phyloP scores from a whole-genome alignment of 169 alveolate genomes.

The Plasmodium adleri region DNA sequence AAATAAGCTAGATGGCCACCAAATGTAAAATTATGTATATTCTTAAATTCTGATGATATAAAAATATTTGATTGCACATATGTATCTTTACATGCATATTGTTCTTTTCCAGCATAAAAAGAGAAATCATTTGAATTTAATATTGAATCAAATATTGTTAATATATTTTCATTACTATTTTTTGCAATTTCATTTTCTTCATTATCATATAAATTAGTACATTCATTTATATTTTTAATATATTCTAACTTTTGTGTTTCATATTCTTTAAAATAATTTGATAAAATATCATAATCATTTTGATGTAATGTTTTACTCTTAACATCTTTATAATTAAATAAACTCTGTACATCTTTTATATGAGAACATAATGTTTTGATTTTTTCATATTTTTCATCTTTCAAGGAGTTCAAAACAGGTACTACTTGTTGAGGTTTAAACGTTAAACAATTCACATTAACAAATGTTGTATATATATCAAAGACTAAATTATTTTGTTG shows the following conservation, averaged over 20 bases:
- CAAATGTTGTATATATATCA: conserved; percentile 73
- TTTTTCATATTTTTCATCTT: conserved; percentile 35
- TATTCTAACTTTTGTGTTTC: neutral
- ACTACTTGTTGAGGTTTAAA: conserved; percentile 59
- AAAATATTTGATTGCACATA: conserved; percentile 42
- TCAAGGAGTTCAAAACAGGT: conserved; percentile 6
- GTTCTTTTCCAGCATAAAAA: conserved; percentile 30
- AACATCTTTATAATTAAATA: conserved; percentile 66
- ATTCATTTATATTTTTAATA: conserved; percentile 16
- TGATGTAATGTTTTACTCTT: conserved; percentile 21
- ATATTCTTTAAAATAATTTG: conserved; percentile 37
- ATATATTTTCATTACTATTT: neutral
- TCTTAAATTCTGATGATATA: conserved; percentile 69
- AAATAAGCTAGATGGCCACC: conserved; percentile 60
- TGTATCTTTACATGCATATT: conserved; percentile 43
- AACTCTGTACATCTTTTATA: conserved; percentile 45
- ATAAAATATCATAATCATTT: conserved; percentile 35
- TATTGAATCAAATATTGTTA: conserved; percentile 23
- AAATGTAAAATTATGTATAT: conserved; percentile 67
- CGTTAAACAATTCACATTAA: conserved; percentile 42
- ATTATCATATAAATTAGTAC: conserved; percentile 34
- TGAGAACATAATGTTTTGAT: conserved; percentile 20
- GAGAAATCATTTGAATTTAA: conserved; percentile 15
- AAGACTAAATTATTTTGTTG: conserved; percentile 51
- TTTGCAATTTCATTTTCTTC: conserved; percentile 4